phyloP scores from a whole-genome alignment of 257 asterid genomes.

The Fraxinus pennsylvanica region DNA sequence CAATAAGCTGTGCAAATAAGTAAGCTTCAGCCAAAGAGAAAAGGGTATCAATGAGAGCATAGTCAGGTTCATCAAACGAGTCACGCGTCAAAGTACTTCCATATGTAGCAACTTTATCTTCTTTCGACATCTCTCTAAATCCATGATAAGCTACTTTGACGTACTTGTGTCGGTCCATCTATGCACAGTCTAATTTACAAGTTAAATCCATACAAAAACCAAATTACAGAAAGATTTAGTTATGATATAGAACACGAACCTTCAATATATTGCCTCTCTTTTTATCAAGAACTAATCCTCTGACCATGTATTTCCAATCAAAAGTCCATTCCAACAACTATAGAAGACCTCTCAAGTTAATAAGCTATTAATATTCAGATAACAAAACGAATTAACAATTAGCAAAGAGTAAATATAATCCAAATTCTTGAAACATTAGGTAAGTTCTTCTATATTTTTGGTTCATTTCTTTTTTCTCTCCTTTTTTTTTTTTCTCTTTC shows the following conservation, averaged over 20 bases:
- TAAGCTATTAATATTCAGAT: slow-evolving; percentile 18
- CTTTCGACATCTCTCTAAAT: slow-evolving; percentile 80
- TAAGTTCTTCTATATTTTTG: not conserved
- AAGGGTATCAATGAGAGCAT: slow-evolving; percentile 91
- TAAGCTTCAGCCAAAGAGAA: slow-evolving; percentile 96
- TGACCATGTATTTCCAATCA: slow-evolving; percentile 93
- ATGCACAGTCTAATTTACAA: not conserved
- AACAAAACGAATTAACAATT: slow-evolving; percentile 4
- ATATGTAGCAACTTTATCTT: slow-evolving; percentile 85
- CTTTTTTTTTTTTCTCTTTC: not conserved
- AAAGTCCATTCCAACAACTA: slow-evolving; percentile 84
- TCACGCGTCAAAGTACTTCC: slow-evolving; percentile 80
- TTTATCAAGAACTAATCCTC: slow-evolving; percentile 96
- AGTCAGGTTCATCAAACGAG: slow-evolving; percentile 91
- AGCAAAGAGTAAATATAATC: slow-evolving; percentile 7
- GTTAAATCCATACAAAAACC: not conserved
- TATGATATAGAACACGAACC: slow-evolving; percentile 44
- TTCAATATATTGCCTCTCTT: slow-evolving; percentile 92
- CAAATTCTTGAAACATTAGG: not conserved
- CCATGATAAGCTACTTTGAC: slow-evolving; percentile 99
- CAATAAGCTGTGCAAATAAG: slow-evolving; percentile 94
- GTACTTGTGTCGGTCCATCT: slow-evolving; percentile 98
- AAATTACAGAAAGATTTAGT: not conserved
- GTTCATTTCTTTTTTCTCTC: not conserved
- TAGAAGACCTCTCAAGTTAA: slow-evolving; percentile 27